Base-by-base conservation (phyloP, 805 yeast genomes). In the Ogataea nakhonphanomensis region DNA sequence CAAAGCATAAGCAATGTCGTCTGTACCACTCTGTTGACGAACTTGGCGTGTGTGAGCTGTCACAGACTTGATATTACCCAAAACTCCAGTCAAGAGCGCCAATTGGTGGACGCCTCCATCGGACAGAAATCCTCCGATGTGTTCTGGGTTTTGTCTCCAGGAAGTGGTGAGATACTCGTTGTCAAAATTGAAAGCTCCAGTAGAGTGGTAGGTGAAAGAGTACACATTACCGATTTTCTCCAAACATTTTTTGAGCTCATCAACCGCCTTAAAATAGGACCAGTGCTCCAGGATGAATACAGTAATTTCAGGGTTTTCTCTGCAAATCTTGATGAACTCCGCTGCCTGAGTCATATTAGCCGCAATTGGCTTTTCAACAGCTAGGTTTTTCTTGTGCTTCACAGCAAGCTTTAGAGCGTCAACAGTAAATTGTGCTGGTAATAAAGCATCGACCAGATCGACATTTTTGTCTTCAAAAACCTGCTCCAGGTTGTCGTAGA, bases 91-190 rank as follows among this genome's bases (percentile, higher is more conserved):
- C 49, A 90, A 73, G 27, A 88, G 67, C 3, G 96, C 96, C 61
- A 90, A 68, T 63, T 90, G 97, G 65, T 91, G 98, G 17, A 91
- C 98, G 59, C 97, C 98, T 56, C 96, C 97, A 57, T 91, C 98
- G 43, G 91, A 81, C 54, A 91, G 69, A 64, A 71, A 90, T 0
- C 97, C 97, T 39, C 98, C 98, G 50, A 89, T 76, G 59, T 91
- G 97, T 62, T 87, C 81, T 24, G 98, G 97, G 34, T 81, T 71
- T 59, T 75, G 78, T 73, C 97, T 82, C 98, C 98, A 91, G 11
- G 80, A 40, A 2, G 97, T 90, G 15, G 67, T 61, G 44, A 79
- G 58, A 56, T 84, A 85, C 57, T 81, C 77, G 65, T 74, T 79
- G 41, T 65, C 54, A 23, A 67, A 68, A 49, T 76, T 73, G 69